Conservation (phyloP, 164 flowering plant genomes). For the Stephania yunnanensis region DNA sequence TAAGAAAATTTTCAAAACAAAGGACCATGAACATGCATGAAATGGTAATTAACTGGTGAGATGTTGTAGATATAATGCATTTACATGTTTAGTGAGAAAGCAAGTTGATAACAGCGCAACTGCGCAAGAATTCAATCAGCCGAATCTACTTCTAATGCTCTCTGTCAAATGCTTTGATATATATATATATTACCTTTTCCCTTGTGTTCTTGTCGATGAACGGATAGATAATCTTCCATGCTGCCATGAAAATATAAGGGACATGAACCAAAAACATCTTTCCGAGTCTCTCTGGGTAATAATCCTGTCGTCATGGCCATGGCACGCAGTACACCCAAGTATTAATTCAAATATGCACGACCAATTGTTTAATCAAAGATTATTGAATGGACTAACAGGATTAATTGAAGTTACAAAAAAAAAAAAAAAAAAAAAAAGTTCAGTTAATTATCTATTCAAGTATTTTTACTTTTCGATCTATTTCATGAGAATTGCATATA, state of each 20-base stretch:
- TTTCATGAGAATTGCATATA: neutral
- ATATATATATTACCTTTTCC: constrained; percentile 47
- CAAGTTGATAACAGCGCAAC: neutral
- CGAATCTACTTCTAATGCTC: neutral
- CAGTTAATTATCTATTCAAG: no score
- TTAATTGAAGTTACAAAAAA: no score
- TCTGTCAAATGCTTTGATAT: neutral
- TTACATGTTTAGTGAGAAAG: no score
- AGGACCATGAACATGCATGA: neutral
- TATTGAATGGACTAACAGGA: no score
- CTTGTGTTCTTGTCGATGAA: constrained; percentile 69
- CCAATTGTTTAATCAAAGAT: no score
- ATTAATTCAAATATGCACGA: no score
- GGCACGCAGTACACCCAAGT: no score
- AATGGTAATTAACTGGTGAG: neutral
- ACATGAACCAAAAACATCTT: constrained; percentile 59
- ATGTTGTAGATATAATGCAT: no score
- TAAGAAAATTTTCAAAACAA: neutral
- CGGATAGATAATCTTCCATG: constrained; percentile 72
- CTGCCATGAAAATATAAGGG: constrained; percentile 62
- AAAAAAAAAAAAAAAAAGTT: no score
- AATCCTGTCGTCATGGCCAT: constrained; percentile 42
- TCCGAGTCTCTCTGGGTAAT: constrained; percentile 80
- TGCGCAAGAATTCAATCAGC: neutral
- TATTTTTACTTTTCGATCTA: neutral